Conservation (phyloP, 306 rosid species). For the Trifolium repens region DNA sequence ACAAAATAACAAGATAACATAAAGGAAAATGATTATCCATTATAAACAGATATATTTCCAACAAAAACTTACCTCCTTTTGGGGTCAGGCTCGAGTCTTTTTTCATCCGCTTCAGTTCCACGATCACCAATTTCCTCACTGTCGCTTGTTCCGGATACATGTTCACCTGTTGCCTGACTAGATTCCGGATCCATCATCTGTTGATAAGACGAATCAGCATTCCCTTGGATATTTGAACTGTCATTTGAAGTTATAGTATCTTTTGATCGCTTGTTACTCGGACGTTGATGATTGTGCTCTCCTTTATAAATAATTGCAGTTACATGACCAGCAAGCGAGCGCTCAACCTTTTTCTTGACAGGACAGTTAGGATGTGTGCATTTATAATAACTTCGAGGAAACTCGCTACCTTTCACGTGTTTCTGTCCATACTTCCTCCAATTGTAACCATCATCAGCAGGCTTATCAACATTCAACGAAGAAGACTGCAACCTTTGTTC, state of each 20-base stretch:
- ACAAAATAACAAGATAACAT: conserved; percentile 26
- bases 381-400: conserved; percentile 82
- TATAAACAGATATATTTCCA: not conserved
- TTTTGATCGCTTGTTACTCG: conserved; percentile 62
- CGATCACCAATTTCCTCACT: conserved; percentile 69
- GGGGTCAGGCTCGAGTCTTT: conserved; percentile 65
- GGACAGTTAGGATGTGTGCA: conserved; percentile 74
- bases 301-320: conserved; percentile 81
- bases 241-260: conserved; percentile 50
- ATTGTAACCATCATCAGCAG: conserved; percentile 74
- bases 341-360: conserved; percentile 86
- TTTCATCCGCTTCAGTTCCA: conserved; percentile 55
- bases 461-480: conserved; percentile 59
- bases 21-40: conserved; percentile 8
- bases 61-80: conserved; percentile 62
- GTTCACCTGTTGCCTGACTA: conserved; percentile 63
- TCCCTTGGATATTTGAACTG: conserved; percentile 46
- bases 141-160: conserved; percentile 65
- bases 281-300: conserved; percentile 74
- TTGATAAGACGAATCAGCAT: conserved; percentile 49
- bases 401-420: conserved; percentile 85
- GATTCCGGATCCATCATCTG: conserved; percentile 54
- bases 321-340: conserved; percentile 77
- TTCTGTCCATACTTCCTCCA: conserved; percentile 93
- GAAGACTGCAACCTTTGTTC: conserved; percentile 57